Evolutionary conservation across 768 basidiomycete genomes (phyloP).

Genomic region (Coprinellus aureogranulatus): DNA sequence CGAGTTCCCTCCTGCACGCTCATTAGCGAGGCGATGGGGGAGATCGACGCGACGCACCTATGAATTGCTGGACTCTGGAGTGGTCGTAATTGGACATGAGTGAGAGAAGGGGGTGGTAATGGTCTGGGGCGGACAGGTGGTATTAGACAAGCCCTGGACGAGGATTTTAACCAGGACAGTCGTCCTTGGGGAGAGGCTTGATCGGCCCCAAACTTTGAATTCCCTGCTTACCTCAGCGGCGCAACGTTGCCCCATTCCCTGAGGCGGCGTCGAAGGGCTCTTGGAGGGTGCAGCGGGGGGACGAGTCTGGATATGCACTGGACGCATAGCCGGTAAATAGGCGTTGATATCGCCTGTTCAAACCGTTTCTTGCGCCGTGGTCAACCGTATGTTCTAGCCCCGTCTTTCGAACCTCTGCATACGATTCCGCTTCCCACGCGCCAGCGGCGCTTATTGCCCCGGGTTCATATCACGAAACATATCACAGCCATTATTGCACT

Average conservation of each 20-base stretch:
- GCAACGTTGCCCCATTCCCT: not conserved
- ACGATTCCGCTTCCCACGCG: not conserved
- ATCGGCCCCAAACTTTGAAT: slow-evolving; percentile 45
- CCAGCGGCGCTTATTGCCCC: not conserved
- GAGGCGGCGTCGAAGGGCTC: not conserved
- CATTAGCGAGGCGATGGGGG: slow-evolving; percentile 13
- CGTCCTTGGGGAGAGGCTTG: slow-evolving; percentile 40
- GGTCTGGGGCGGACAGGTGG: slow-evolving; percentile 14
- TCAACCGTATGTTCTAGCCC: not conserved
- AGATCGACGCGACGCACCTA: slow-evolving; percentile 34
- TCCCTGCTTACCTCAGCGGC: slow-evolving; percentile 30
- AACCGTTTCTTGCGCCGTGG: not conserved
- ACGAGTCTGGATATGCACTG: not conserved
- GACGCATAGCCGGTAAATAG: not conserved
- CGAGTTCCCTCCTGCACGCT: slow-evolving; percentile 81
- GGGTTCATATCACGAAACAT: not conserved
- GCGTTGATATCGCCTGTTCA: not conserved
- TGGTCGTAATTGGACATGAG: slow-evolving; percentile 54
- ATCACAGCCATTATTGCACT: not conserved
- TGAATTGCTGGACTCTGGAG: slow-evolving; percentile 53
- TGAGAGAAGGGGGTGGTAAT: slow-evolving; percentile 11
- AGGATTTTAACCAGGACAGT: slow-evolving; percentile 23
- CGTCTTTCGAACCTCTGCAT: not conserved
- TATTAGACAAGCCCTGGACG: slow-evolving; percentile 7
- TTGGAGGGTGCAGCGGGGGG: not conserved